phyloP scores from a whole-genome alignment of 2,329 filamentous ascomycete species.

The Fusarium tricinctum region DNA sequence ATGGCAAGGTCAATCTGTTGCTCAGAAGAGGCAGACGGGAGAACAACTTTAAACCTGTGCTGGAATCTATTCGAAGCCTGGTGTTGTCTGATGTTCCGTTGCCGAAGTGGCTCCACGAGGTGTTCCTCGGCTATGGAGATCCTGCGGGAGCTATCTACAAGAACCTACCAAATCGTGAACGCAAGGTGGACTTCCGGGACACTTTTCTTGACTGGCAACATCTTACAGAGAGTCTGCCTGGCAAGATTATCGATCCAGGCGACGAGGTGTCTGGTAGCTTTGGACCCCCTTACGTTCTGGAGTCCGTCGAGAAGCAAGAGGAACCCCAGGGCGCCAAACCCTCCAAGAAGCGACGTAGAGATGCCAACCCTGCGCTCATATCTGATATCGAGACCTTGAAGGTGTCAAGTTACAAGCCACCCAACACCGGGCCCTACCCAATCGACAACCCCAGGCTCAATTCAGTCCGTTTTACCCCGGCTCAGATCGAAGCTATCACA shows the following conservation, averaged over 20 bases:
- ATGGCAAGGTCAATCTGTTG: slow-evolving; percentile 87
- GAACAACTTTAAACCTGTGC: slow-evolving; percentile 96
- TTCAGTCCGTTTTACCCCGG: slow-evolving; percentile 86
- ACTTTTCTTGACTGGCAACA: slow-evolving; percentile 98
- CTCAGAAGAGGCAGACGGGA: slow-evolving; percentile 87
- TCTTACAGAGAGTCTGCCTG: slow-evolving; percentile 89
- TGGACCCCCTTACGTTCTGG: slow-evolving; percentile 87
- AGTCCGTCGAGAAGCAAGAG: slow-evolving; percentile 70
- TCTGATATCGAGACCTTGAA: slow-evolving; percentile 76
- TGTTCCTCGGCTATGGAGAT: slow-evolving; percentile 97
- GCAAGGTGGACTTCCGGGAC: slow-evolving; percentile 89
- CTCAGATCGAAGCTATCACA: slow-evolving; percentile 91
- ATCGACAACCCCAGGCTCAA: slow-evolving; percentile 87
- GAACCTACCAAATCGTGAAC: slow-evolving; percentile 81
- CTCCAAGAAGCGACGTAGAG: slow-evolving; percentile 89
- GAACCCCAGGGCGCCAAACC: slow-evolving; percentile 68
- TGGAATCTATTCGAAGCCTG: slow-evolving; percentile 91
- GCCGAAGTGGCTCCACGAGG: slow-evolving; percentile 93
- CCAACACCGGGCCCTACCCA: slow-evolving; percentile 90
- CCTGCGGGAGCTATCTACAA: slow-evolving; percentile 89
- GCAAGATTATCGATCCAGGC: slow-evolving; percentile 84
- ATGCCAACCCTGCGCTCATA: slow-evolving; percentile 76
- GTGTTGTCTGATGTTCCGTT: slow-evolving; percentile 87
- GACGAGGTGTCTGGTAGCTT: slow-evolving; percentile 80
- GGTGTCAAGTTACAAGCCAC: slow-evolving; percentile 90